phyloP scores from a whole-genome alignment of 208 protist species.

The Leishmania braziliensis region DNA sequence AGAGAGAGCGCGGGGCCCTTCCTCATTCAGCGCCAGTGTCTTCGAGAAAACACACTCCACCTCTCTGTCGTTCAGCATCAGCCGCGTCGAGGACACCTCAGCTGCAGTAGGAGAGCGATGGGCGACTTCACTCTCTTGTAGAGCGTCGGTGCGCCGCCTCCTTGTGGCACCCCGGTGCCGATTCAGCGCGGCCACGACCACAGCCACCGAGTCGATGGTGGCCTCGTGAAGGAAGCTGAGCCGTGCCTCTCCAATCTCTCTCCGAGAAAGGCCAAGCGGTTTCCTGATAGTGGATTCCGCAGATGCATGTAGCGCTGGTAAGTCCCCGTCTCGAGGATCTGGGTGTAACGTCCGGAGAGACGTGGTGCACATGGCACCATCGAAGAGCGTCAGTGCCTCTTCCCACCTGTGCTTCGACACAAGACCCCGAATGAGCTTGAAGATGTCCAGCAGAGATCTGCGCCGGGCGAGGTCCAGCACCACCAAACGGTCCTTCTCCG shows the following conservation, averaged over 20 bases:
- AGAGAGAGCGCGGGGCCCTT: neutral
- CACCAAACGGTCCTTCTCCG: slow-evolving; percentile 27
- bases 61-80: slow-evolving; percentile 48
- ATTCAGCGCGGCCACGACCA: slow-evolving; percentile 34
- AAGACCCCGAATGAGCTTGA: slow-evolving; percentile 62
- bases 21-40: slow-evolving; percentile 12
- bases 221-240: slow-evolving; percentile 43
- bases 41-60: slow-evolving; percentile 65
- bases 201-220: slow-evolving; percentile 27
- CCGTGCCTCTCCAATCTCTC: slow-evolving; percentile 41
- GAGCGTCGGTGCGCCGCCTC: neutral
- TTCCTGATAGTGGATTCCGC: slow-evolving; percentile 1
- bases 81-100: neutral
- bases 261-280: slow-evolving; percentile 22
- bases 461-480: slow-evolving; percentile 34
- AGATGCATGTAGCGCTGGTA: neutral
- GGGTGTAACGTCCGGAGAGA: neutral
- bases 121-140: neutral
- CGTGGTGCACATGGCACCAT: slow-evolving; percentile 23
- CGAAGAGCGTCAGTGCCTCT: slow-evolving; percentile 46
- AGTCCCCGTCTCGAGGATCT: neutral
- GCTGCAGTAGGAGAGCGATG: neutral
- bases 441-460: slow-evolving; percentile 42
- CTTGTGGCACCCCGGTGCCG: slow-evolving; percentile 1
- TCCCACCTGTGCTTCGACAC: slow-evolving; percentile 37